These are phyloP conservation scores for Parastagonospora avenae DNA, from an alignment of 2,329 filamentous ascomycete genomes.

Conservation along the genomic window DNA sequence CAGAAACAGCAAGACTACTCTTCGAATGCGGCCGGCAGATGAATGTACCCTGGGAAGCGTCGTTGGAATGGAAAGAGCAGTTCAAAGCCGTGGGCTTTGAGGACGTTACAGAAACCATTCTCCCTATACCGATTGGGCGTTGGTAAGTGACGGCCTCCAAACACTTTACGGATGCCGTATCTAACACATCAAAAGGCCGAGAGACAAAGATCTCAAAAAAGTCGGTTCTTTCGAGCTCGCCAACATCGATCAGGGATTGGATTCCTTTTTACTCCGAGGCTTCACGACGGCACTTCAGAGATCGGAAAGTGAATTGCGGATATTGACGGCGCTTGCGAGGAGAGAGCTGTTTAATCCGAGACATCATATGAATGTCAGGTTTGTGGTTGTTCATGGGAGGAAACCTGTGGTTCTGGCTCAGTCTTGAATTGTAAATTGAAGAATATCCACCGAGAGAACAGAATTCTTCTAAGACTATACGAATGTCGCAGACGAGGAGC, in stretches of 20 bases:
- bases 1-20: constrained; percentile 6
- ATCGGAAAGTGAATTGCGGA: constrained; percentile 7
- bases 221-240: constrained; percentile 15
- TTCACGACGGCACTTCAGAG: constrained; percentile 7
- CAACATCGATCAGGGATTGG: constrained; percentile 11
- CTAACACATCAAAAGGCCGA: constrained; percentile 9
- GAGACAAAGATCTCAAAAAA: constrained; percentile 18
- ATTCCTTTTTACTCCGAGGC: constrained; percentile 7
- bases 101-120: constrained; percentile 7
- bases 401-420: not conserved
- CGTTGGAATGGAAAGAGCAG: constrained; percentile 6
- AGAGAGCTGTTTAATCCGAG: constrained; percentile 8
- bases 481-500: no score
- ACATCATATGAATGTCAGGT: constrained; percentile 9
- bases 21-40: constrained; percentile 9
- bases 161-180: not conserved
- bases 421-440: not conserved
- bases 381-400: constrained; percentile 6
- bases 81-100: constrained; percentile 6
- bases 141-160: constrained; percentile 1
- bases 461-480: no score
- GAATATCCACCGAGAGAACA: not conserved
- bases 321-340: constrained; percentile 7
- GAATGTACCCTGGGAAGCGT: constrained; percentile 8
- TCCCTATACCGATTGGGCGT: constrained; percentile 8